A percentile compares a stretch with the other conserved stretches of the same genome.
phyloP scores from a whole-genome alignment of 192 early-diverging fungal genomes.

The Diversispora epigaea region DNA sequence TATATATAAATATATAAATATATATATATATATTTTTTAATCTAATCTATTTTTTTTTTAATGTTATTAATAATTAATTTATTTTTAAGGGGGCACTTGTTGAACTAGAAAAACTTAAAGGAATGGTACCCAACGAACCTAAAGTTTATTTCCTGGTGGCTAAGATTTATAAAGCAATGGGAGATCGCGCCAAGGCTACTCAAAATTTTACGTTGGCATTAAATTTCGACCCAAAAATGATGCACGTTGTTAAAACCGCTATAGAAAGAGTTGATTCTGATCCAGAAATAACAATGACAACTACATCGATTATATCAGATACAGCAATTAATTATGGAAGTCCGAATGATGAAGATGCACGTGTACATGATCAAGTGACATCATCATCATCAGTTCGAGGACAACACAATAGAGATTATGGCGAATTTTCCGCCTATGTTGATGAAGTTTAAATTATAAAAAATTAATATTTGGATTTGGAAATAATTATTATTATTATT shows the following conservation, averaged over 20 bases:
- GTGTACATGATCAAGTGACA: no score
- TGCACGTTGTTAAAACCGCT: conserved; percentile 45
- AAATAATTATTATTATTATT: no score
- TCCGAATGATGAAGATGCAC: no score
- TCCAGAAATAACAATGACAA: background rate
- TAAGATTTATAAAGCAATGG: conserved; percentile 52
- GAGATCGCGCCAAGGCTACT: conserved; percentile 53
- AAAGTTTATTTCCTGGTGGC: conserved; percentile 67
- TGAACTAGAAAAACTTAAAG: conserved; percentile 62
- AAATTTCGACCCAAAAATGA: conserved; percentile 54
- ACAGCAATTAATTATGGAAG: background rate
- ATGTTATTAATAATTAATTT: conserved; percentile 39
- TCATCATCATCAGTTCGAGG: no score
- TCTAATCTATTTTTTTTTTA: background rate
- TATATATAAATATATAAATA: background rate
- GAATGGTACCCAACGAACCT: conserved; percentile 46
- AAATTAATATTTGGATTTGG: no score
- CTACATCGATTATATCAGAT: conserved; percentile 9
- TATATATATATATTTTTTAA: background rate
- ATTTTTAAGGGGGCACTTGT: conserved; percentile 63
- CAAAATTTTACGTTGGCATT: conserved; percentile 63
- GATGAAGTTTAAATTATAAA: no score
- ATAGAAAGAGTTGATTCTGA: conserved; percentile 45
- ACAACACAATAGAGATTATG: no score
- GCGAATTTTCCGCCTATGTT: no score